Percentiles rank a stretch among this genome's conserved stretches.
These are phyloP conservation scores for Mycena venus DNA, from an alignment of 768 basidiomycete genomes.

Conservation along the genomic window DNA sequence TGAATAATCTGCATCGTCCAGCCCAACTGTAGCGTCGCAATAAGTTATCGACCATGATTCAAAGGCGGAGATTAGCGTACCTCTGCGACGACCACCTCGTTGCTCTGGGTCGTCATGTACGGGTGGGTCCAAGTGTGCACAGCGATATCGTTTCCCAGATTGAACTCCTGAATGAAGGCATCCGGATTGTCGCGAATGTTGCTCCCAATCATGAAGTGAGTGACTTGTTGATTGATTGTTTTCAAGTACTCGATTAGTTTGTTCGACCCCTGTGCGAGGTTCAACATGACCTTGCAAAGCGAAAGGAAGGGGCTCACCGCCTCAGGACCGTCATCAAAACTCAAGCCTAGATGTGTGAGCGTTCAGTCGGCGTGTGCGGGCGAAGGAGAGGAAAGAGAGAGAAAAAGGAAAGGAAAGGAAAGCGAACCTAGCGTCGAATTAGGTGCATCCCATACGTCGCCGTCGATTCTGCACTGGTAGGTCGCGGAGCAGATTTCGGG, in stretches of 20 bases:
- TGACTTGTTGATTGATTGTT: constrained; percentile 72
- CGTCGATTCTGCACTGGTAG: constrained; percentile 40
- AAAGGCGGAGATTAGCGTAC: constrained; percentile 34
- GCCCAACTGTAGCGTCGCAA: constrained; percentile 62
- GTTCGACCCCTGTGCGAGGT: constrained; percentile 49
- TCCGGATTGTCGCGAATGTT: constrained; percentile 75
- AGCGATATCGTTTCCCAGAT: constrained; percentile 60
- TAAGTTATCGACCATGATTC: neutral
- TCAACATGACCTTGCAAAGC: neutral
- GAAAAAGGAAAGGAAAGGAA: too few species aligned
- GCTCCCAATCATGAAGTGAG: constrained; percentile 91
- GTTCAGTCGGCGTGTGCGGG: too few species aligned
- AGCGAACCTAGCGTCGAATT: too few species aligned
- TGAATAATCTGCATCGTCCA: constrained; percentile 86
- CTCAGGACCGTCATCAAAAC: constrained; percentile 88
- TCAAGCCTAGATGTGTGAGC: constrained; percentile 70
- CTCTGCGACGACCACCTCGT: constrained; percentile 78
- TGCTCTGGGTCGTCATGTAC: constrained; percentile 83
- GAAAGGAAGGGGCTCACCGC: constrained; percentile 33
- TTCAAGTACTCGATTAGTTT: constrained; percentile 77
- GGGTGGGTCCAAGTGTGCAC: constrained; percentile 82
- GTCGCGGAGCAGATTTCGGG: constrained; percentile 76
- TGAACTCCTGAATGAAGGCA: constrained; percentile 67
- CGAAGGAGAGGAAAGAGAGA: too few species aligned
- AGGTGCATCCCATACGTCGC: constrained; percentile 87